Conservation (phyloP, 2,329 filamentous ascomycete genomes). For the Pseudodiploospora longispora region DNA sequence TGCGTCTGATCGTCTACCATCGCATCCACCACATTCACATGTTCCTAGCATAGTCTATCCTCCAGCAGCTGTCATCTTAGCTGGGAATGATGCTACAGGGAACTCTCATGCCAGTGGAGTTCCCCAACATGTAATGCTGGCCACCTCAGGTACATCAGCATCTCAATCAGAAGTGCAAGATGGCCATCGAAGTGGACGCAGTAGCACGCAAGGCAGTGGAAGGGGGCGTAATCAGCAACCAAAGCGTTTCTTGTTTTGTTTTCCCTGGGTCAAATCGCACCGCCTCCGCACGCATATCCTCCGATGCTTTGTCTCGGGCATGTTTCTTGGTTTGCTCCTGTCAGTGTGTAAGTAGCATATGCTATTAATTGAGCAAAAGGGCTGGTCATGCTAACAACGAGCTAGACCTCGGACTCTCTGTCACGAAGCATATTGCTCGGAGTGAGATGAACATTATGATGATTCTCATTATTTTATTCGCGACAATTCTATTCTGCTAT, state of each 20-base stretch:
- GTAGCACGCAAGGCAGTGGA: background rate
- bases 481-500: conserved; percentile 75
- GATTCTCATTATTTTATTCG: conserved; percentile 66
- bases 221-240: conserved; percentile 11
- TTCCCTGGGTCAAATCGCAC: conserved; percentile 47
- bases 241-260: conserved; percentile 43
- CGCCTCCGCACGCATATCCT: conserved; percentile 48
- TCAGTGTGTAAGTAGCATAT: conserved; percentile 53
- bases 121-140: too few species aligned
- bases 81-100: too few species aligned
- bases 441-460: conserved; percentile 73
- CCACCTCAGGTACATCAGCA: too few species aligned
- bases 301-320: conserved; percentile 56
- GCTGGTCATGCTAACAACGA: background rate
- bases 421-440: conserved; percentile 54
- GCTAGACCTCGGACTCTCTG: conserved; percentile 63
- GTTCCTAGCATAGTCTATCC: too few species aligned
- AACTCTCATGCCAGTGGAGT: too few species aligned
- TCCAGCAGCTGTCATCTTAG: too few species aligned
- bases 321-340: conserved; percentile 51
- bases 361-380: background rate
- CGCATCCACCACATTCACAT: too few species aligned
- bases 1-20: too few species aligned
- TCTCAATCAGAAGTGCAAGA: too few species aligned
- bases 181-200: background rate